Evolutionary conservation across 805 yeast genomes (phyloP).

Genomic region (Yarrowia bubula): DNA sequence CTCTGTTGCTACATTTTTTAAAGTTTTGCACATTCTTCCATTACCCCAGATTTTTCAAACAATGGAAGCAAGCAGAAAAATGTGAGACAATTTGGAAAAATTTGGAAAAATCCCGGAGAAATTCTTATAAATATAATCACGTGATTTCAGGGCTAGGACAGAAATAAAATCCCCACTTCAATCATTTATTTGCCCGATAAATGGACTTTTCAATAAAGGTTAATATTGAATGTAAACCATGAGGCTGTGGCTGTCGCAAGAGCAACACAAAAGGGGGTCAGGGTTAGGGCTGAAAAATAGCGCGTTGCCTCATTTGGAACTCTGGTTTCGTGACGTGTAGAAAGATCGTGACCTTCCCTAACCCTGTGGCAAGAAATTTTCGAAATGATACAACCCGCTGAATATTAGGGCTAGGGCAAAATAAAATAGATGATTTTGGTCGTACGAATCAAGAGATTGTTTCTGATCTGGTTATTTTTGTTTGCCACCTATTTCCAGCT

Average conservation of each 20-base stretch:
- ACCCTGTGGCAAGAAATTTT: not conserved
- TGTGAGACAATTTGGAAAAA: not conserved
- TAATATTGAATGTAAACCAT: not conserved
- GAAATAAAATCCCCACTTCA: not conserved
- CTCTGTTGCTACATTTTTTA: not conserved
- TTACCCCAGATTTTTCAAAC: constrained; percentile 1
- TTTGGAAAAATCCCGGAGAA: not conserved
- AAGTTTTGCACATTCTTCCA: not conserved
- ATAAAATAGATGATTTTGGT: not conserved
- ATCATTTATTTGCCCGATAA: not conserved
- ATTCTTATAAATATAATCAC: not conserved
- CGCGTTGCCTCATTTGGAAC: not conserved
- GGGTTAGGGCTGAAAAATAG: not conserved
- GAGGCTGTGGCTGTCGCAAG: constrained; percentile 19
- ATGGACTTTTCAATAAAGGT: not conserved
- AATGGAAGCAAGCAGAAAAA: too few species aligned
- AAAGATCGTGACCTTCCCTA: not conserved
- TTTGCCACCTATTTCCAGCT: not conserved
- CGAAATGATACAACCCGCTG: not conserved
- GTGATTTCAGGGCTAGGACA: not conserved
- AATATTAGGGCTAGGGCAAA: not conserved
- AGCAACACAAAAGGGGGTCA: not conserved
- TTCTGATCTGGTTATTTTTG: not conserved
- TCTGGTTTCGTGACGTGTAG: not conserved
- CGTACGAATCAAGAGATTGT: too few species aligned